Conservation (phyloP, 495 filamentous ascomycete species). For the Penicillium tannophilum region DNA sequence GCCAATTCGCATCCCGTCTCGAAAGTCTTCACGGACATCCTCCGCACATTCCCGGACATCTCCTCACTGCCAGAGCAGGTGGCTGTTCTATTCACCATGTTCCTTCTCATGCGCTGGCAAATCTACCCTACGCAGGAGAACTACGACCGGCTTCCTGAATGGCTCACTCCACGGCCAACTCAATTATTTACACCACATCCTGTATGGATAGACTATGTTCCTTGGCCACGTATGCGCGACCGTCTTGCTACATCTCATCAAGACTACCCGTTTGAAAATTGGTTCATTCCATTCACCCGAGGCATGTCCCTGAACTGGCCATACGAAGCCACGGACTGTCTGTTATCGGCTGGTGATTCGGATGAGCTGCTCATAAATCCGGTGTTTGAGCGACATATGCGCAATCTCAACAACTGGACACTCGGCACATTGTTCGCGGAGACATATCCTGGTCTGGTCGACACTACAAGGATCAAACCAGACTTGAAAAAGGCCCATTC, state of each 20-base stretch:
- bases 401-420: slow-evolving; percentile 71
- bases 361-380: slow-evolving; percentile 74
- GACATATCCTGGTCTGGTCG: slow-evolving; percentile 61
- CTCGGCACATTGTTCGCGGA: slow-evolving; percentile 69
- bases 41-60: slow-evolving; percentile 72
- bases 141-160: slow-evolving; percentile 70
- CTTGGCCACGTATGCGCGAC: slow-evolving; percentile 75
- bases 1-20: slow-evolving; percentile 70
- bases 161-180: slow-evolving; percentile 59
- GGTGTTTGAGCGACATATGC: slow-evolving; percentile 74
- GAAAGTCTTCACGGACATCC: slow-evolving; percentile 80
- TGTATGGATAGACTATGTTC: slow-evolving; percentile 76
- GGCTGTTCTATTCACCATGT: slow-evolving; percentile 79
- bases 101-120: slow-evolving; percentile 81
- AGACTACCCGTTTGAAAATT: slow-evolving; percentile 67
- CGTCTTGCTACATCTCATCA: slow-evolving; percentile 51
- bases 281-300: slow-evolving; percentile 76
- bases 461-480: slow-evolving; percentile 51
- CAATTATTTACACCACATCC: slow-evolving; percentile 69
- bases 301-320: slow-evolving; percentile 77
- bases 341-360: slow-evolving; percentile 55
- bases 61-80: slow-evolving; percentile 71
- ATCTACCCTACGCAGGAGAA: slow-evolving; percentile 73
- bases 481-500: slow-evolving; percentile 10
- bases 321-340: slow-evolving; percentile 64